phyloP scores from a whole-genome alignment of 2,329 filamentous ascomycete species.

The Xylariaceae sp. region DNA sequence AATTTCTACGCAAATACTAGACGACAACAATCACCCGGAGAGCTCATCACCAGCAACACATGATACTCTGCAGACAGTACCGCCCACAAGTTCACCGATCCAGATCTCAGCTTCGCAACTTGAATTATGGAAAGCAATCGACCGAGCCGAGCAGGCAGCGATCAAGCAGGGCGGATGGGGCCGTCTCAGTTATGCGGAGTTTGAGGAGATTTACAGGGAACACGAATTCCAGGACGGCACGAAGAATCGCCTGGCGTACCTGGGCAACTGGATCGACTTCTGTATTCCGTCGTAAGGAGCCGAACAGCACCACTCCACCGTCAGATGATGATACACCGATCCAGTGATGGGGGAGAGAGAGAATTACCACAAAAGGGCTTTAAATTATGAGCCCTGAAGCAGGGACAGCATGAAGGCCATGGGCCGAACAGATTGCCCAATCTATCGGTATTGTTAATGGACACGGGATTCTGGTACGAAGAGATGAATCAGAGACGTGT shows the following conservation, averaged over 20 bases:
- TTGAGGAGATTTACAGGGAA: constrained; percentile 61
- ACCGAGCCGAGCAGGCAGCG: constrained; percentile 63
- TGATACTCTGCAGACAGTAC: neutral
- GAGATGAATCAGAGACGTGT: neutral
- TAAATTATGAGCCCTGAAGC: neutral
- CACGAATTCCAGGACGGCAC: constrained; percentile 55
- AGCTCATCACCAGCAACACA: neutral
- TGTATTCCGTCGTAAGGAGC: constrained; percentile 56
- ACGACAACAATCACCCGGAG: neutral
- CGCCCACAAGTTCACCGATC: constrained; percentile 26
- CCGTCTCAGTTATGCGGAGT: constrained; percentile 71
- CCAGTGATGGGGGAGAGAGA: neutral
- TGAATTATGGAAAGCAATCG: constrained; percentile 50
- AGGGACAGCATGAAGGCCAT: neutral
- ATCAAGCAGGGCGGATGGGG: constrained; percentile 71
- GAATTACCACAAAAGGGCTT: neutral
- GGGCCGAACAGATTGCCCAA: neutral
- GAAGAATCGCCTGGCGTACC: constrained; percentile 65
- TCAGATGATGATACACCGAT: neutral
- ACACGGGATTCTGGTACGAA: neutral
- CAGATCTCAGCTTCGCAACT: constrained; percentile 35
- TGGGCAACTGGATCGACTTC: constrained; percentile 87
- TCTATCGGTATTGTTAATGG: neutral
- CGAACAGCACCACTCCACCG: neutral
- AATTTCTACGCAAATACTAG: neutral